A percentile compares a stretch with the other conserved stretches of the same genome.
These are phyloP conservation scores for Calonectria fujianensis DNA, from an alignment of 2,329 filamentous ascomycete species.

Conservation along the genomic window DNA sequence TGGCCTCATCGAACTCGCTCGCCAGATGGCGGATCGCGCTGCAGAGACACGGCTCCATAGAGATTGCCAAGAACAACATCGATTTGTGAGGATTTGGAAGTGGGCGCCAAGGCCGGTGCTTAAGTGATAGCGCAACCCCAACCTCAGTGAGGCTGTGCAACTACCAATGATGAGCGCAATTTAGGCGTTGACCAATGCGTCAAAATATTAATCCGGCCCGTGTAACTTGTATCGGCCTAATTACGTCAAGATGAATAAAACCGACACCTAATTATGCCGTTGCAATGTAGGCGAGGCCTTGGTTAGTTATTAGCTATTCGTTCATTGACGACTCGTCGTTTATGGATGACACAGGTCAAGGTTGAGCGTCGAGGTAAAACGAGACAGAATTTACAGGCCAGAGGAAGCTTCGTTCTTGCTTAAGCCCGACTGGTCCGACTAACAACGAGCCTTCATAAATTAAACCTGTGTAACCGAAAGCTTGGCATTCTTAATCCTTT, in stretches of 20 bases:
- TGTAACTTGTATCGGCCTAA: constrained; percentile 4
- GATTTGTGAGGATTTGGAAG: constrained; percentile 8
- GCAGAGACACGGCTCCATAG: constrained; percentile 51
- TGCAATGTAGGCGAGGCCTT: neutral
- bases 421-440: constrained; percentile 22
- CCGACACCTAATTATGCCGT: neutral
- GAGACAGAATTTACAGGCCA: neutral
- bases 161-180: constrained; percentile 14
- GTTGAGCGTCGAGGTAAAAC: neutral
- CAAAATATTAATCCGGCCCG: constrained; percentile 23
- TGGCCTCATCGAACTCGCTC: constrained; percentile 48
- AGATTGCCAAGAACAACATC: constrained; percentile 27
- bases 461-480: constrained; percentile 18
- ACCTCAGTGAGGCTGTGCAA: constrained; percentile 17
- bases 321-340: too few relatives aligned
- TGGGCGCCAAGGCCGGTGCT: constrained; percentile 19
- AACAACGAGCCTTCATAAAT: constrained; percentile 13
- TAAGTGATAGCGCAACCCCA: constrained; percentile 26
- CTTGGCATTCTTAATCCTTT: constrained; percentile 13
- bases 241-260: constrained; percentile 7
- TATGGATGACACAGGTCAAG: neutral
- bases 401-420: neutral
- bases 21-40: constrained; percentile 49
- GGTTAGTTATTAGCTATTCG: too few relatives aligned
- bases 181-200: constrained; percentile 20